Evolutionary conservation across 345 rosid genomes (phyloP), one percentile per base, ranked within the genome.

Genomic region (Gossypium australe): DNA sequence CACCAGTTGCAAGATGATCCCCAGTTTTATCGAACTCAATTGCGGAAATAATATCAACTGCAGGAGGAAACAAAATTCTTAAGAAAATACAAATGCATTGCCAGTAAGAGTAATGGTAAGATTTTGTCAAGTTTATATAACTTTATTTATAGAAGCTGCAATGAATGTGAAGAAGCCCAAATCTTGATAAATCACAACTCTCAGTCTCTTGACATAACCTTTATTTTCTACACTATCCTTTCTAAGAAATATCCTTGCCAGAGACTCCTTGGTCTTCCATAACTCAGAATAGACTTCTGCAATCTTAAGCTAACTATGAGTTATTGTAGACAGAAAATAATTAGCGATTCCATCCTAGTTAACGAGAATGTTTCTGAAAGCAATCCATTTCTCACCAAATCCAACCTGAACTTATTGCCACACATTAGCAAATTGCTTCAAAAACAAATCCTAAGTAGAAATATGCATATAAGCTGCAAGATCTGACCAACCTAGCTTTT

Each of bases 41-140:
- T 12, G 98, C 95, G 17, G 96, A 90, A 73, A 91, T 94, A 70
- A 94, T 82, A 84, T 94, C 98, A 83, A 90, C 98, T 94, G 93
- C 88, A 85, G 71, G 67, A 74, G 13, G 59, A 82, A 72, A 76
- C 41, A 80, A 55, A 59, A 51, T 11, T 69, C 22, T 69, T 17
- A 17, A 27, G 7, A 55, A 67, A 34, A 34, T 34, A 34, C 41
- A 34, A 34, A 34, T 34, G 41, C 41, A 34, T 34, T 34, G 41
- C 41, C 7, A 5, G 41, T 5, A 5, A 6, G 7, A 34, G 41
- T 34, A 34, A 34, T 34, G 41, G 7, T 34, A 34, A 34, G 7
- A 5, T 34, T 34, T 34, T 34, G 41, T 5, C 41, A 34, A 34
- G 41, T 34, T 34, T 34, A 34, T 34, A 34, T 34, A 34, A 34